phyloP scores from a whole-genome alignment of 768 basidiomycete genomes.

The Polyporus arcularius region DNA sequence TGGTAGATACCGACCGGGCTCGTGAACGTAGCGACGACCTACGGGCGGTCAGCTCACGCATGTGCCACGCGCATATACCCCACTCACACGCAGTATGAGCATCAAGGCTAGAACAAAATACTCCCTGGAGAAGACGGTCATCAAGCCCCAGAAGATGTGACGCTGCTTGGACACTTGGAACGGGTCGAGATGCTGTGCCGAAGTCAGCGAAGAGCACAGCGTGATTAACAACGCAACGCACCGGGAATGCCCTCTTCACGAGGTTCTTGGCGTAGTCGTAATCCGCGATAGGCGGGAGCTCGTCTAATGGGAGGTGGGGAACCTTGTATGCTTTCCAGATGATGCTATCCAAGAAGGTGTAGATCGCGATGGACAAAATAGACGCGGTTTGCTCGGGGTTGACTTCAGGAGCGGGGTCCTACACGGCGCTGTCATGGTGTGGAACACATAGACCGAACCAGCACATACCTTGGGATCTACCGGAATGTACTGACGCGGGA shows the following conservation, averaged over 20 bases:
- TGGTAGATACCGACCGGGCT: constrained; percentile 37
- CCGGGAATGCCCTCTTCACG: constrained; percentile 35
- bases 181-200: constrained; percentile 33
- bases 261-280: constrained; percentile 40
- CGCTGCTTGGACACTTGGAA: constrained; percentile 25
- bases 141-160: constrained; percentile 29
- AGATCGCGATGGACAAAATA: constrained; percentile 38
- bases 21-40: constrained; percentile 28
- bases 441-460: not conserved
- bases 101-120: constrained; percentile 11
- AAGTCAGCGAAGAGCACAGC: not conserved
- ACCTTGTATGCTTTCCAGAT: constrained; percentile 45
- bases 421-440: not conserved
- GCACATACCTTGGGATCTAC: constrained; percentile 49
- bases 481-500: constrained; percentile 60
- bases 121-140: constrained; percentile 24
- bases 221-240: constrained; percentile 24
- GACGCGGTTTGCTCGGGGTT: constrained; percentile 36
- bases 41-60: not conserved
- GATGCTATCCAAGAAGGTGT: constrained; percentile 55
- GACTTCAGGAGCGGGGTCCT: constrained; percentile 27
- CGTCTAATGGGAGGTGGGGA: constrained; percentile 44
- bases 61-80: too few species aligned
- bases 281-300: constrained; percentile 52
- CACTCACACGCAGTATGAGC: constrained; percentile 11